Evolutionary conservation across 2,329 filamentous ascomycete species (phyloP).

Genomic region (Colletotrichum plurivorum): DNA sequence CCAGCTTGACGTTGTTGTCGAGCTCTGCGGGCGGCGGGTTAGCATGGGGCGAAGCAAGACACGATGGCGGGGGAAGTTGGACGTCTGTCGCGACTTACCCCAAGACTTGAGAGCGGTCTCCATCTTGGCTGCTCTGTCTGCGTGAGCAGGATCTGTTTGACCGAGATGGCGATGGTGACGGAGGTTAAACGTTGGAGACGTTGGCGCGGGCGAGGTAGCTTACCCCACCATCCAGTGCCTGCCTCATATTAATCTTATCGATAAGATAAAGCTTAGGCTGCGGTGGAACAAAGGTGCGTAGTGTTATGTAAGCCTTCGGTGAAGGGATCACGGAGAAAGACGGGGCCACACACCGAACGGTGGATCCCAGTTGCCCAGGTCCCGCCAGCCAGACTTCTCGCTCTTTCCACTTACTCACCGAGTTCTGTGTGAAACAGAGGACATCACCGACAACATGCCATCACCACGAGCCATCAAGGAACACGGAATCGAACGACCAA

Average conservation of each 20-base stretch:
- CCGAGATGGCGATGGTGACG: slow-evolving; percentile 15
- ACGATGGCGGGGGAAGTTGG: not conserved
- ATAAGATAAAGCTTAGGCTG: slow-evolving; percentile 34
- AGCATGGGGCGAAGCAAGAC: not conserved
- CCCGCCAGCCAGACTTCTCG: not conserved
- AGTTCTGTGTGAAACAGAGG: not conserved
- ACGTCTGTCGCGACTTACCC: slow-evolving; percentile 42
- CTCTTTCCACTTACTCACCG: not conserved
- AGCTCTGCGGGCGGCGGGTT: slow-evolving; percentile 72
- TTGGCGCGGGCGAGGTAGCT: slow-evolving; percentile 12
- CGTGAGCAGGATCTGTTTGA: slow-evolving; percentile 21
- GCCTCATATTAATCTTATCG: slow-evolving; percentile 28
- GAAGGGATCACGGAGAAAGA: too few species aligned
- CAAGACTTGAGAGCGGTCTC: slow-evolving; percentile 47
- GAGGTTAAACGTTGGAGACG: slow-evolving; percentile 9
- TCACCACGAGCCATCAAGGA: not conserved
- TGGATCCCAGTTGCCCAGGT: too few species aligned
- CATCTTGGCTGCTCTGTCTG: slow-evolving; percentile 42
- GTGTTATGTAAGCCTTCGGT: slow-evolving; percentile 8
- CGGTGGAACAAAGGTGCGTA: too few species aligned
- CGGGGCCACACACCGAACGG: not conserved
- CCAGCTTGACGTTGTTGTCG: slow-evolving; percentile 86
- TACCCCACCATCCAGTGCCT: slow-evolving; percentile 36
- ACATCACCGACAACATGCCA: not conserved
- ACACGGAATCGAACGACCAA: not conserved